phyloP scores from a whole-genome alignment of 371 early-diverging fungal species.

The Batrachochytrium dendrobatidis region DNA sequence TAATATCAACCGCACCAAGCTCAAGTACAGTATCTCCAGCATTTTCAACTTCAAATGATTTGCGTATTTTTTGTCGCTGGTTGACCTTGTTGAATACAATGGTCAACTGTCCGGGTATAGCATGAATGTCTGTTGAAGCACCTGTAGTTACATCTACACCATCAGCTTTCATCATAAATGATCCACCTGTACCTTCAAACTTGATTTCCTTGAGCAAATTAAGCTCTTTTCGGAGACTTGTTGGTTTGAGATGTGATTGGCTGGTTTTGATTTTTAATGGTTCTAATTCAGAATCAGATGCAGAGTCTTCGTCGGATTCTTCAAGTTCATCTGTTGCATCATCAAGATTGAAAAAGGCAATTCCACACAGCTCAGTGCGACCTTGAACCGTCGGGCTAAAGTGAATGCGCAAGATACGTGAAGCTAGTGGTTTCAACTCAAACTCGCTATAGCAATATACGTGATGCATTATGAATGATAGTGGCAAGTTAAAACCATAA shows the following conservation, averaged over 20 bases:
- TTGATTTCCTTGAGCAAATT: conserved; percentile 20
- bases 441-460: conserved; percentile 22
- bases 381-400: conserved; percentile 22
- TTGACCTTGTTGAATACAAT: conserved; percentile 33
- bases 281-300: background rate
- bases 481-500: no score
- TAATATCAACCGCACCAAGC: conserved; percentile 19
- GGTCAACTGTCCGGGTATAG: no score
- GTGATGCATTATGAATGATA: background rate
- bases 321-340: conserved; percentile 13
- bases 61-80: conserved; percentile 23
- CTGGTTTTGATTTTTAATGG: no score
- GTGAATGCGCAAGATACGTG: conserved; percentile 18
- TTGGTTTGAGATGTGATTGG: conserved; percentile 8
- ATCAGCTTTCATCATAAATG: conserved; percentile 18
- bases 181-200: conserved; percentile 29
- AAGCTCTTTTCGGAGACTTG: conserved; percentile 17
- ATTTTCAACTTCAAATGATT: conserved; percentile 43
- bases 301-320: conserved; percentile 4
- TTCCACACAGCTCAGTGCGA: conserved; percentile 10
- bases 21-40: conserved; percentile 39
- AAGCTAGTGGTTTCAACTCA: conserved; percentile 18
- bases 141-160: conserved; percentile 6
- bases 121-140: conserved; percentile 4
- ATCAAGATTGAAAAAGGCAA: conserved; percentile 30